These are phyloP conservation scores for Amyloporia xantha DNA, from an alignment of 768 basidiomycete species.

Conservation along the genomic window DNA sequence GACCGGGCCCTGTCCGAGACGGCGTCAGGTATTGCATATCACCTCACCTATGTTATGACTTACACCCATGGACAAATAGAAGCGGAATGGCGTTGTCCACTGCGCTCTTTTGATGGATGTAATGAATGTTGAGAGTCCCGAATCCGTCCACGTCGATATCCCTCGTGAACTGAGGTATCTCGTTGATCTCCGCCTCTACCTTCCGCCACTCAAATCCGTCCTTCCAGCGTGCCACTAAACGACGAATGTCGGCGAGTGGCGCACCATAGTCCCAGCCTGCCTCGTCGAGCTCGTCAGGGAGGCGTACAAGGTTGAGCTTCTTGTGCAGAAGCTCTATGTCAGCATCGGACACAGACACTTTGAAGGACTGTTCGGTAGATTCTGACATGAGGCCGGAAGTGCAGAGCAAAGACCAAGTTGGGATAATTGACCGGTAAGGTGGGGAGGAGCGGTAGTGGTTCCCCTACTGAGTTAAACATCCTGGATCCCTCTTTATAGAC, in stretches of 20 bases:
- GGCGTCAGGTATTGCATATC: conserved; percentile 1
- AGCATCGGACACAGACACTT: conserved; percentile 15
- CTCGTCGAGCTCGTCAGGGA: conserved; percentile 23
- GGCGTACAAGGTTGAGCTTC: conserved; percentile 20
- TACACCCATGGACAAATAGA: conserved; percentile 57
- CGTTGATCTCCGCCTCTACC: conserved; percentile 45
- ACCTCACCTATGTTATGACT: conserved; percentile 9
- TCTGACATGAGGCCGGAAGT: not conserved
- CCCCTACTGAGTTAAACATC: too few species aligned
- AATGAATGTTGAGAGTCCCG: conserved; percentile 48
- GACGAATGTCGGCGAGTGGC: conserved; percentile 42
- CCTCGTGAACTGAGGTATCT: conserved; percentile 48
- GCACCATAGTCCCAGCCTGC: conserved; percentile 24
- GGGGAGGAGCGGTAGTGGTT: too few species aligned
- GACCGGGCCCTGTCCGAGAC: conserved; percentile 59
- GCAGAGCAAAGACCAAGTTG: not conserved
- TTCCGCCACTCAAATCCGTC: conserved; percentile 50
- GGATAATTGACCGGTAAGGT: not conserved
- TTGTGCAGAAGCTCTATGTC: conserved; percentile 16
- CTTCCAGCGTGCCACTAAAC: conserved; percentile 45
- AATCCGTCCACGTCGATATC: conserved; percentile 43
- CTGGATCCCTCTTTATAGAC: too few species aligned
- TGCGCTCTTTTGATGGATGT: conserved; percentile 47
- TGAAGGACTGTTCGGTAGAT: conserved; percentile 18
- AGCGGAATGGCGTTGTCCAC: conserved; percentile 44